A percentile compares a stretch with the other conserved stretches of the same genome.
Evolutionary conservation across 2,329 filamentous ascomycete species (phyloP).

Genomic region (Ilyonectria robusta): DNA sequence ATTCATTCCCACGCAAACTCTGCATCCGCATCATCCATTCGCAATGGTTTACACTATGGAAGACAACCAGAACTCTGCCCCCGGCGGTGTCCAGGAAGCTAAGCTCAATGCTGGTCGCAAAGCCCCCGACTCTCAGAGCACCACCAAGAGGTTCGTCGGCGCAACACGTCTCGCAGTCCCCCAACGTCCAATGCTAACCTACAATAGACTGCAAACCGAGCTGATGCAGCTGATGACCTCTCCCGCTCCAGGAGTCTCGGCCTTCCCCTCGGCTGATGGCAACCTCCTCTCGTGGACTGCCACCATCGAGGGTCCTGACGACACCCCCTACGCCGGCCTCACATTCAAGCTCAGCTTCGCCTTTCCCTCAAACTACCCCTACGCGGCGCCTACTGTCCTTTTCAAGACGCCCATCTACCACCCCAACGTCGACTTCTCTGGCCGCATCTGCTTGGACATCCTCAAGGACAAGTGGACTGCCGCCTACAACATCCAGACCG

Average conservation of each 20-base stretch:
- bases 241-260: constrained; percentile 91
- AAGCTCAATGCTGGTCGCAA: constrained; percentile 73
- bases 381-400: constrained; percentile 88
- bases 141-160: constrained; percentile 78
- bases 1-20: constrained; percentile 17
- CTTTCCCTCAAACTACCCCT: constrained; percentile 95
- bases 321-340: constrained; percentile 90
- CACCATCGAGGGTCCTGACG: constrained; percentile 91
- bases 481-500: constrained; percentile 95
- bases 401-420: constrained; percentile 99
- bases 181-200: constrained; percentile 25
- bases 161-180: constrained; percentile 7
- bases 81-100: constrained; percentile 71
- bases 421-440: constrained; percentile 97
- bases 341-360: constrained; percentile 93
- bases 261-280: constrained; percentile 91
- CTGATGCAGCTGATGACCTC: constrained; percentile 99
- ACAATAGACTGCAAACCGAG: constrained; percentile 88
- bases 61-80: constrained; percentile 77
- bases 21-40: constrained; percentile 26
- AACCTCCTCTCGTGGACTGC: constrained; percentile 95
- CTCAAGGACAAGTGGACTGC: constrained; percentile 99
- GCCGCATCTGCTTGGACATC: constrained; percentile 97
- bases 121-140: constrained; percentile 78
- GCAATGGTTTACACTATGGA: constrained; percentile 63